Base-by-base conservation (phyloP, 805 yeast species). In the Starmerella etchellsii region DNA sequence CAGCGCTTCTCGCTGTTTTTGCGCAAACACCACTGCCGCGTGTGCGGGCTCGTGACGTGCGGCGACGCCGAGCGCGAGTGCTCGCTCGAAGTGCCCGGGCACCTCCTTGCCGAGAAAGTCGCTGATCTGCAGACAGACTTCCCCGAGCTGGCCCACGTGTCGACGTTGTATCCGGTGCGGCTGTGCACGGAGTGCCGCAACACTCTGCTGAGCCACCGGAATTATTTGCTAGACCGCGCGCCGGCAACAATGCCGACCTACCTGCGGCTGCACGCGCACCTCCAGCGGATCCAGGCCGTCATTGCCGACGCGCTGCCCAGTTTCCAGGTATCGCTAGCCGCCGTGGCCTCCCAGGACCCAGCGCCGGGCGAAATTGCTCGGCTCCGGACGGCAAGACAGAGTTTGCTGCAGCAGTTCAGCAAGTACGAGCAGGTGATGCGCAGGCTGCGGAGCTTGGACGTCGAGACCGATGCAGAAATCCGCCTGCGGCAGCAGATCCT, bases 11-110 rank as follows among this genome's bases (percentile, higher is more conserved):
- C 69, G 10, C 60, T 80, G 33, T 55, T 74, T 0, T 50, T 71
- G 20, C 63, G 96, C 37, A 82, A 79, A 49, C 97, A 91, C 56
- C 98, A 88, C 57, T 91, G 98, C 58, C 64, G 97, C 28, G 58
- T 85, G 21, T 88, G 98, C 63, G 97, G 97, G 0, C 54, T 60
- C 22, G 73, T 81, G 1, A 82, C 84, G 0, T 88, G 96, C 61
- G 93, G 79, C 21, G 78, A 76, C 49, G 51, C 58, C 38, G 61
- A 44, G 36, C 69, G 65, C 8, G 76, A 64, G 13, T 88, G 98
- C 57, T 84, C 95, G 0, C 73, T 76, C 55, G 73, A 74, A 41
- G 77, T 83, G 0, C 82, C 82, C 0, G 50, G 78, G 2, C 56
- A 55, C 18, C 35, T 58, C 26, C 46, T 61, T 29, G 56, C 57